Evolutionary conservation across 1,284 basidiomycete species (phyloP), one percentile per base, ranked within the genome.

Genomic region (Apiotrichum gracile): DNA sequence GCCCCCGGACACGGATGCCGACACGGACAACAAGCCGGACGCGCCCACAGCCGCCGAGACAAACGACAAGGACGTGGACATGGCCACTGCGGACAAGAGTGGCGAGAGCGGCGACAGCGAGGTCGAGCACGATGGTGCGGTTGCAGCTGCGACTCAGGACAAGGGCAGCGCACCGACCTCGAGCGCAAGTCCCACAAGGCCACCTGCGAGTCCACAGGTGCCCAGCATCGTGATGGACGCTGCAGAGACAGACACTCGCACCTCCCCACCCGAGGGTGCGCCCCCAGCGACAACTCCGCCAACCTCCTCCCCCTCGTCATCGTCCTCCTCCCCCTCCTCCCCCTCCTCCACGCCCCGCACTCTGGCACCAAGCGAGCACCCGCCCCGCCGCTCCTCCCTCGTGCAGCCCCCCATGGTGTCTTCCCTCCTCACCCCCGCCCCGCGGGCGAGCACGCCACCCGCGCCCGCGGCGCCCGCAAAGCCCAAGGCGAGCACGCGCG

Each of bases 401-500:
- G 17, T 31, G 29, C 7, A 31, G n/a, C n/a, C n/a, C 31, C 31
- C 4, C 31, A 31, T 31, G 31, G 9, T n/a, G n/a, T n/a, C 31
- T 31, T 10, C 31, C 16, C 7, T 21, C 17, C 19, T 8, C 37
- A 9, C n/a, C 17, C n/a, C 17, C 8, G n/a, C 37, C 37, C 10
- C 17, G 6, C 10, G n/a, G 17, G 5, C n/a, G n/a, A 3, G 34
- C 9, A 52, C 53, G 8, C 57, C n/a, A n/a, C n/a, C 57, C 5
- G 47, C 48, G 7, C 27, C 51, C 8, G 19, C 35, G 19, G 25
- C 22, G 13, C 27, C 19, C 8, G 19, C 34, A 1, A 29, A 21
- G n/a, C 47, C 53, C 21, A 17, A 22, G 17, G 35, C 57, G 24
- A 14, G n/a, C 7, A 40, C 43, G 35, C 50, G 57, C 29, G 37